Base-by-base conservation (phyloP, 805 yeast species). In the Lachancea meyersii region DNA sequence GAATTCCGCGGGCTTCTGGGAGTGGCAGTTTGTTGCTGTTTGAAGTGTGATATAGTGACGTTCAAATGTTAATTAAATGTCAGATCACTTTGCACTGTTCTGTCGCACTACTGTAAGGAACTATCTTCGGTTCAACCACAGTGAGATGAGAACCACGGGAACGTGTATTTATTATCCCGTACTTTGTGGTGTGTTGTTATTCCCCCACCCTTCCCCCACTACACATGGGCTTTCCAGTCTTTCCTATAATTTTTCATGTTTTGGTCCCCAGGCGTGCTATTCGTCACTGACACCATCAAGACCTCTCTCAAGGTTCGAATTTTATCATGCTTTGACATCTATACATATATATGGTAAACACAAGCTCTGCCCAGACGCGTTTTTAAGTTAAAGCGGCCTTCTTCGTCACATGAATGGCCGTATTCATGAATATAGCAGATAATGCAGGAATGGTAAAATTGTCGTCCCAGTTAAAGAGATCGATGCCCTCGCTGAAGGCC, bases 381-480 rank as follows among this genome's bases (percentile, higher is more conserved):
- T 18, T 21, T 23, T 21, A 30, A 16, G 3, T 30, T 23, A n/a
- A 30, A 16, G 3, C 21, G 20, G 35, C 19, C 41, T 16, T 21
- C 13, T 16, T 31, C 14, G 41, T 31, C 3, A 38, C n/a, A 19
- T 58, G 61, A 30, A 81, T 71, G 17, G 76, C 70, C 20, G 63
- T 64, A 55, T 72, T 71, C 49, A 88, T 68, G 52, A 83, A 78
- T 4, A 73, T 57, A 5, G 95, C 82, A 17, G 96, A 82, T 33
- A 91, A 64, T 1, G 86, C 86, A 5, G 98, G 98, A 46, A 93
- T 91, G 36, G 97, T 89, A 54, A 93, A 77, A 63, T 93, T 93
- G 60, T 93, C 98, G 63, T 93, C 98, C 64, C 89, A 67, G 32
- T 77, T 79, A 45, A 73, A 79, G 13, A 89, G 44, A 51, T 84